A percentile compares a stretch with the other conserved stretches of the same genome.
These are phyloP conservation scores for Oryza brachyantha DNA, from an alignment of 176 grass and related monocot genomes.

Conservation along the genomic window DNA sequence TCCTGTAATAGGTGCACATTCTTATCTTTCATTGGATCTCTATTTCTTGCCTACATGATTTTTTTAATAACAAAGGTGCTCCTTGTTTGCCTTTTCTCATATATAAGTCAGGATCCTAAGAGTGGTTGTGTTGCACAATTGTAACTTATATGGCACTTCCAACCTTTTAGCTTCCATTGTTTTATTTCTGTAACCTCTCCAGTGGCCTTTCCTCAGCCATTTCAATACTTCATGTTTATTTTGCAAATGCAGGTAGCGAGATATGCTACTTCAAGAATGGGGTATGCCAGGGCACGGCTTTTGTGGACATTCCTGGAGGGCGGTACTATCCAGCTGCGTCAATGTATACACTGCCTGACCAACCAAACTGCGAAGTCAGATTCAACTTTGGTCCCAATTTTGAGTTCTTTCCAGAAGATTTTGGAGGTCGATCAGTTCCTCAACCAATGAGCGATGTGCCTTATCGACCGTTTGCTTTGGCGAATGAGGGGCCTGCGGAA, in stretches of 20 bases:
- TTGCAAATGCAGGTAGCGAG: conserved; percentile 66
- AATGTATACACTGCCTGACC: conserved; percentile 77
- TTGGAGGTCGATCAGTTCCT: conserved; percentile 51
- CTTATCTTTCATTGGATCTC: not conserved
- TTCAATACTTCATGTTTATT: not conserved
- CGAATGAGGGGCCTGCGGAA: conserved; percentile 57
- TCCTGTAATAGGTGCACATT: not conserved
- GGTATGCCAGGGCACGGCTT: conserved; percentile 68
- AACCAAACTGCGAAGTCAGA: conserved; percentile 68
- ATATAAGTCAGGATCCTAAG: not conserved
- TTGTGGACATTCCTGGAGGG: conserved; percentile 74
- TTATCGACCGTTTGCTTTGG: conserved; percentile 54
- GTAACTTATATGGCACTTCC: not conserved
- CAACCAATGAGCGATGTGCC: conserved; percentile 66
- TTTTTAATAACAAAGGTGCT: not conserved
- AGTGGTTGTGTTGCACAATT: conserved; percentile 4
- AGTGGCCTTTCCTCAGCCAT: not conserved
- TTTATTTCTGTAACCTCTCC: conserved; percentile 6
- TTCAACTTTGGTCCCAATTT: conserved; percentile 96
- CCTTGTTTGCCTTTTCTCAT: not conserved
- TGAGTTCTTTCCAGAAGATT: conserved; percentile 64
- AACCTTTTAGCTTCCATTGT: not conserved
- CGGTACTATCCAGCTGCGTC: conserved; percentile 84
- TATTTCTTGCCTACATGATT: not conserved
- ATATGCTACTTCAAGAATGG: conserved; percentile 93